Evolutionary conservation across 108 stramenopile species (phyloP), one percentile per base, ranked within the genome.

Genomic region (Stephanodiscus triporus): DNA sequence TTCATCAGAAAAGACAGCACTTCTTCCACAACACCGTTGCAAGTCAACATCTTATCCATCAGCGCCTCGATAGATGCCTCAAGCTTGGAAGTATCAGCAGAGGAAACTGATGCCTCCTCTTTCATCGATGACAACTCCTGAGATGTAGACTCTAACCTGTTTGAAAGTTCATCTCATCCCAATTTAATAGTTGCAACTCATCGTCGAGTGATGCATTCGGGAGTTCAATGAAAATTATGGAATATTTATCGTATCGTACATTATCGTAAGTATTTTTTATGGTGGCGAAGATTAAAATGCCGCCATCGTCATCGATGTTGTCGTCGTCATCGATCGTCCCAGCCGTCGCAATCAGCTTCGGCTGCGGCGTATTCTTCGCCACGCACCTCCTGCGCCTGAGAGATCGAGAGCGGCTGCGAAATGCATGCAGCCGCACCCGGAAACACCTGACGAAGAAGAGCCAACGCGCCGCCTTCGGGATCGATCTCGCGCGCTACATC

Each of bases 341-440:
- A 23, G 4, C 22, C 24, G 24, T 45, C 19, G 45, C 45, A 5
- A 26, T 26, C 0, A 22, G 24, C 43, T 37, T 26, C 45, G 10
- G 16, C 42, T 64, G 53, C 26, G 53, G 24, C 26, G 0, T 26
- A 45, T 76, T 68, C 23, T 32, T 59, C 26, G 76, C 81, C 22
- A 74, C 77, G 6, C 70, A 82, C 34, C 56, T 78, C 17, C 57
- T 82, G 13, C 81, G 81, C 22, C 40, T 82, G 42, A 76, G 81
- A 2, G 81, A 82, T 65, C 63, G 81, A 10, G 81, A 82, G 55
- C 62, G 81, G 0, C 72, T 82, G 2, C 76, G 81, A 19, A 54
- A 68, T 19, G 82, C 82, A 27, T 83, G 82, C 77, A 78, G 77
- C 42, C 77, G 82, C 64, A 83, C 66, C 0, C 66, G 70, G 24